Percentiles rank a stretch among this genome's conserved stretches.
Evolutionary conservation across 192 early-diverging fungal genomes (phyloP).

Genomic region (Coemansia reversa): DNA sequence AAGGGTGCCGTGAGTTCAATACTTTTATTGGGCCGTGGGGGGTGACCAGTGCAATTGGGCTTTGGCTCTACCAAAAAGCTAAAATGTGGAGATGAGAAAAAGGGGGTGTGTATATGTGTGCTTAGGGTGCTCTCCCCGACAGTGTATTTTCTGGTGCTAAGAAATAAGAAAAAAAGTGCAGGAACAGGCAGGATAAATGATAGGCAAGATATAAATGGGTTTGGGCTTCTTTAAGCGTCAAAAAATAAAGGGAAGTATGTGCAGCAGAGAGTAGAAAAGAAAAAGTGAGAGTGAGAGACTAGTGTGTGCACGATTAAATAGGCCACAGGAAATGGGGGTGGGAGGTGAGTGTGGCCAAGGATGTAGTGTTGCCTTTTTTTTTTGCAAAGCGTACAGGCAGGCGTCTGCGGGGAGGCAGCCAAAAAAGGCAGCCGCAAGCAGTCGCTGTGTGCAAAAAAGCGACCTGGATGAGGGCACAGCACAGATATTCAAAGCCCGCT

Average conservation of each 20-base stretch:
- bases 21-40: background rate
- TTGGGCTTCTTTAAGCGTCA: slow-evolving; percentile 5
- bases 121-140: background rate
- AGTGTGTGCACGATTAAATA: slow-evolving; percentile 19
- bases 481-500: slow-evolving; percentile 42
- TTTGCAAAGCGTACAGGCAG: background rate
- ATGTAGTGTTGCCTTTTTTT: slow-evolving; percentile 15
- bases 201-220: background rate
- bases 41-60: background rate
- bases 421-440: slow-evolving; percentile 15
- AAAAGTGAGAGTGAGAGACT: slow-evolving; percentile 14
- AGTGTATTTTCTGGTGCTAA: background rate
- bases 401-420: slow-evolving; percentile 13
- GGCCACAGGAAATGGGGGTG: slow-evolving; percentile 9
- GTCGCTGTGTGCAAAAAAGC: slow-evolving; percentile 2
- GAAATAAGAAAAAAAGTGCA: slow-evolving; percentile 6
- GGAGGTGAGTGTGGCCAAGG: background rate
- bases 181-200: slow-evolving; percentile 1
- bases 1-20: slow-evolving; percentile 4
- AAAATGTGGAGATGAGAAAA: slow-evolving; percentile 2
- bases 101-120: background rate
- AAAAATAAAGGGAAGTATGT: slow-evolving; percentile 1
- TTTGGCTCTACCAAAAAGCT: slow-evolving; percentile 1
- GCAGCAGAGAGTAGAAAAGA: slow-evolving; percentile 13
- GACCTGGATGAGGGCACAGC: slow-evolving; percentile 24